Evolutionary conservation across 495 filamentous ascomycete species (phyloP).

Genomic region (Corynascus novoguineensis): DNA sequence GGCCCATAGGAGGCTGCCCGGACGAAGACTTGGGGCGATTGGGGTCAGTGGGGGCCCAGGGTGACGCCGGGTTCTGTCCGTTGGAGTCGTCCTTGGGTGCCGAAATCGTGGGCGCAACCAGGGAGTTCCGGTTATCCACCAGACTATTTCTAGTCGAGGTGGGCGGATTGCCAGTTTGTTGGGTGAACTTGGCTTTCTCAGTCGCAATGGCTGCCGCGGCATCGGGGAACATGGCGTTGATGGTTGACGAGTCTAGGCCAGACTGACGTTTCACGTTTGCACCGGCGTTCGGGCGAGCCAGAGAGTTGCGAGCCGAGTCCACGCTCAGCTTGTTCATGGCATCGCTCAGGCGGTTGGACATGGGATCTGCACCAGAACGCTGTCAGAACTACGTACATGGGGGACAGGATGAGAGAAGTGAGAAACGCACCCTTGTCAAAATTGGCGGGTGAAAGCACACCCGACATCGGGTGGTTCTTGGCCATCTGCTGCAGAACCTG

Average conservation of each 20-base stretch:
- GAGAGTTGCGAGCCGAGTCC: slow-evolving; percentile 78
- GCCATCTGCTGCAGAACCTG: slow-evolving; percentile 98
- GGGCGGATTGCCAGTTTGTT: slow-evolving; percentile 84
- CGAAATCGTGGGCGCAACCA: slow-evolving; percentile 73
- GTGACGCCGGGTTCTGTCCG: slow-evolving; percentile 62
- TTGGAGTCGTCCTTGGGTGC: slow-evolving; percentile 49
- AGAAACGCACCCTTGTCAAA: slow-evolving; percentile 88
- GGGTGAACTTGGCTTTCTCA: slow-evolving; percentile 94
- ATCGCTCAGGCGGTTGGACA: slow-evolving; percentile 93
- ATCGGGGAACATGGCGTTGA: slow-evolving; percentile 98
- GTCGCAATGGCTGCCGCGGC: slow-evolving; percentile 95
- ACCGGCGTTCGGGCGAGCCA: slow-evolving; percentile 61
- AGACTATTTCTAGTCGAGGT: slow-evolving; percentile 91
- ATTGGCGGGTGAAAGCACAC: slow-evolving; percentile 88
- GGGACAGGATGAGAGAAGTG: not conserved
- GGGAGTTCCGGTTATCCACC: slow-evolving; percentile 73
- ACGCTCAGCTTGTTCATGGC: slow-evolving; percentile 94
- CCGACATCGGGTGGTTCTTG: slow-evolving; percentile 95
- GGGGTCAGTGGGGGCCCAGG: slow-evolving; percentile 63
- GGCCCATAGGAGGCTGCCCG: slow-evolving; percentile 88
- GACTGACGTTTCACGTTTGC: slow-evolving; percentile 87
- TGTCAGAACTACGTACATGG: not conserved
- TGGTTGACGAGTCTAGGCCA: slow-evolving; percentile 83
- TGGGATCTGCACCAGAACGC: slow-evolving; percentile 62
- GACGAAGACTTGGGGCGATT: slow-evolving; percentile 86